A percentile compares a stretch with the other conserved stretches of the same genome.
These are phyloP conservation scores for Exsudoporus frostii DNA, from an alignment of 768 basidiomycete species.

Conservation along the genomic window DNA sequence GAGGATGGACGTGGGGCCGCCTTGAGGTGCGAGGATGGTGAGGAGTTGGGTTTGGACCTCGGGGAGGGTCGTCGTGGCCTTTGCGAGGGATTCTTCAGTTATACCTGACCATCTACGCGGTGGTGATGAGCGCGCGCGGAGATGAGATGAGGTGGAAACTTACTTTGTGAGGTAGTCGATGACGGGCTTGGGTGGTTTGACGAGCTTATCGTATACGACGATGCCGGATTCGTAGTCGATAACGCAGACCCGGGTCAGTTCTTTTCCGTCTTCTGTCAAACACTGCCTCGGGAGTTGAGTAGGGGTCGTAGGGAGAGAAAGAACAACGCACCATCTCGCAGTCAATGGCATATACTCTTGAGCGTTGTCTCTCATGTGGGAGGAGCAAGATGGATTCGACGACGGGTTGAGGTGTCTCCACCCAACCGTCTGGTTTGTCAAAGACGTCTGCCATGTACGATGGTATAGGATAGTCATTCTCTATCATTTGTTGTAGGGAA, in stretches of 20 bases:
- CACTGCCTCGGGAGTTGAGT: conserved; percentile 49
- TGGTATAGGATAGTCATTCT: conserved; percentile 90
- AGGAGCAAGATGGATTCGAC: conserved; percentile 32
- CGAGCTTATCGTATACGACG: conserved; percentile 84
- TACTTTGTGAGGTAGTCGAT: conserved; percentile 91
- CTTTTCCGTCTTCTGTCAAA: conserved; percentile 84
- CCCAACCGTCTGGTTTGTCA: conserved; percentile 67
- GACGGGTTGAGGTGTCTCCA: conserved; percentile 66
- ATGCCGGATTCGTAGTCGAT: conserved; percentile 72
- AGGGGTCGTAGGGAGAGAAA: not conserved
- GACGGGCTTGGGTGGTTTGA: conserved; percentile 83
- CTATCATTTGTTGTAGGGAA: conserved; percentile 82
- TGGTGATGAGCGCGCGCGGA: not conserved
- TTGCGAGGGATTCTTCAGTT: conserved; percentile 64
- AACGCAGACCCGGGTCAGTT: conserved; percentile 80
- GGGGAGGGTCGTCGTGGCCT: conserved; percentile 73
- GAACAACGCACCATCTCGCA: conserved; percentile 86
- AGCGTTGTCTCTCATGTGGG: conserved; percentile 31
- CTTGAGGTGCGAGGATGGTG: conserved; percentile 52
- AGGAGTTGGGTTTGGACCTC: conserved; percentile 75
- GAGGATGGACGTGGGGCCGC: conserved; percentile 66
- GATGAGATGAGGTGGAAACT: conserved; percentile 6
- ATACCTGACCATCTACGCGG: conserved; percentile 84
- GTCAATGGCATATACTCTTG: conserved; percentile 79
- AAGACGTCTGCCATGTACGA: conserved; percentile 77